These are phyloP conservation scores for Mycena filopes DNA, from an alignment of 768 basidiomycete genomes.

Conservation along the genomic window DNA sequence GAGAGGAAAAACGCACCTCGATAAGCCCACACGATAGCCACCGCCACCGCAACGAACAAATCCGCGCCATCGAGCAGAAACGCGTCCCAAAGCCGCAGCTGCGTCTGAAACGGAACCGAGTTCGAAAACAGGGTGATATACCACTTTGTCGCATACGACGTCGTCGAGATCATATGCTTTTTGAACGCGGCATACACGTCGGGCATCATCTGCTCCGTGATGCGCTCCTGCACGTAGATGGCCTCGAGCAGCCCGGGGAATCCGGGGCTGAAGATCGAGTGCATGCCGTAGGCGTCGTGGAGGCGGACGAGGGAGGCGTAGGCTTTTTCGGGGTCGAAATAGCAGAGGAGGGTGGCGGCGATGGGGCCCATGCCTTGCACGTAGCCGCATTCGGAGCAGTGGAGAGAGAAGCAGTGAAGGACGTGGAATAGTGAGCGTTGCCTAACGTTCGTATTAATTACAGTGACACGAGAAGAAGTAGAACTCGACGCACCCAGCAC, in stretches of 20 bases:
- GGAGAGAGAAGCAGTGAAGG: constrained; percentile 89
- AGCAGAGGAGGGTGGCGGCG: constrained; percentile 93
- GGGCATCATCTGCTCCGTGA: constrained; percentile 90
- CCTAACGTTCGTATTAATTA: constrained; percentile 49
- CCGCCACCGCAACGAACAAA: constrained; percentile 83
- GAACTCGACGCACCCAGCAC: constrained; percentile 79
- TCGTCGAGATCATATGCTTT: constrained; percentile 91
- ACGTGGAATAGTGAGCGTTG: constrained; percentile 97
- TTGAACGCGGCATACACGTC: constrained; percentile 87
- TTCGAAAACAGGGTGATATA: constrained; percentile 98
- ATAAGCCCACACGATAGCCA: constrained; percentile 93
- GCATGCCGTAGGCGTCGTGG: constrained; percentile 90
- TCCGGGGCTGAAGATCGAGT: constrained; percentile 89
- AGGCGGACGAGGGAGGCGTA: constrained; percentile 88
- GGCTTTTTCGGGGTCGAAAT: constrained; percentile 89
- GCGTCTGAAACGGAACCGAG: constrained; percentile 94
- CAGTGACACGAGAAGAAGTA: constrained; percentile 17
- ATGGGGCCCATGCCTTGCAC: constrained; percentile 99
- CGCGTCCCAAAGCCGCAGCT: constrained; percentile 94
- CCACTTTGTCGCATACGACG: constrained; percentile 98
- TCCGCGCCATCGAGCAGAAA: constrained; percentile 93
- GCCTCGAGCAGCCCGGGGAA: constrained; percentile 96
- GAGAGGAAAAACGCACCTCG: constrained; percentile 80
- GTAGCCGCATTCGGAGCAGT: constrained; percentile 90
- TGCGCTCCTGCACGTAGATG: constrained; percentile 95